Evolutionary conservation across 2,329 filamentous ascomycete genomes (phyloP).

Genomic region (Fusarium sp.): DNA sequence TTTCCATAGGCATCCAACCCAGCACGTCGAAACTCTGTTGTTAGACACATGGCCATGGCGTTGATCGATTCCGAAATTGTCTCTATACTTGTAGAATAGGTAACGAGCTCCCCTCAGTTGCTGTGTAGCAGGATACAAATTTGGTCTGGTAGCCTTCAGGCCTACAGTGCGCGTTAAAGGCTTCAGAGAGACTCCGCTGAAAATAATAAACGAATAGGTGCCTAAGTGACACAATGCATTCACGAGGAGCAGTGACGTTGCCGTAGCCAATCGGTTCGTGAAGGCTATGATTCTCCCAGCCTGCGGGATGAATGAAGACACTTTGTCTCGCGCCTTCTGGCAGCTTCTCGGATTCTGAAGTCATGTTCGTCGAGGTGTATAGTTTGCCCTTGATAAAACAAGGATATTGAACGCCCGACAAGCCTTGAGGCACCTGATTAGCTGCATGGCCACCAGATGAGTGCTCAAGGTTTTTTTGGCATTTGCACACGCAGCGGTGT

Average conservation of each 20-base stretch:
- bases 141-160: neutral
- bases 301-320: no score
- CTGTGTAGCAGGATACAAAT: neutral
- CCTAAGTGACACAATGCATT: neutral
- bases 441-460: no score
- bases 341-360: no score
- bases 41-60: neutral
- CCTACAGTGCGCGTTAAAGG: neutral
- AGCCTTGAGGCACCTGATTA: no score
- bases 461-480: no score
- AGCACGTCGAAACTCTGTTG: neutral
- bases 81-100: neutral
- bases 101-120: neutral
- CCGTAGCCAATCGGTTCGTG: neutral
- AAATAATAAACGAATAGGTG: neutral
- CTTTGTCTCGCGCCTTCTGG: no score
- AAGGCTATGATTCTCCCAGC: neutral
- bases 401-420: no score
- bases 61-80: neutral
- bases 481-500: no score
- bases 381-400: no score
- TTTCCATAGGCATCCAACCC: neutral
- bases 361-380: no score
- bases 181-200: neutral
- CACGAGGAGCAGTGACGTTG: fast-evolving